phyloP scores from a whole-genome alignment of 2,329 filamentous ascomycete species.

The Eutypa lata region DNA sequence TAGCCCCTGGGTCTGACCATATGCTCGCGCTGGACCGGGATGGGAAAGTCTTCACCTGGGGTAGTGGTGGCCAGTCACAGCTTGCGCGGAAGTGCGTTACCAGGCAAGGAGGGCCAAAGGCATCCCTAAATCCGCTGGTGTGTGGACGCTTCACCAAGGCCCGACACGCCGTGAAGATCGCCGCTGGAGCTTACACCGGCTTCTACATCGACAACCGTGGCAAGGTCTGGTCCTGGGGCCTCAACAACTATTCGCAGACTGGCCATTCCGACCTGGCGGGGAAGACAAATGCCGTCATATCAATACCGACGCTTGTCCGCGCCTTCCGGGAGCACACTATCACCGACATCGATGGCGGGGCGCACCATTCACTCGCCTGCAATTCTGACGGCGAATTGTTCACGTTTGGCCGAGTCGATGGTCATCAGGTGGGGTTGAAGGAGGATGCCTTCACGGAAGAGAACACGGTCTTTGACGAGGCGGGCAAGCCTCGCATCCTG shows the following conservation, averaged over 20 bases:
- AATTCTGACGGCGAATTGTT: slow-evolving; percentile 40
- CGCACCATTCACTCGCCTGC: slow-evolving; percentile 60
- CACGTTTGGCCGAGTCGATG: slow-evolving; percentile 46
- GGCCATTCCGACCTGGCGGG: slow-evolving; percentile 61
- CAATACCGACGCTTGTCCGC: slow-evolving; percentile 66
- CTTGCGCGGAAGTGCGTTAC: slow-evolving; percentile 61
- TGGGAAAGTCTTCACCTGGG: slow-evolving; percentile 70
- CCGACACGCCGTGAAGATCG: slow-evolving; percentile 48
- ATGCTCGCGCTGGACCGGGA: slow-evolving; percentile 65
- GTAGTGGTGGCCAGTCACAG: slow-evolving; percentile 73
- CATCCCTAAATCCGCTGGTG: slow-evolving; percentile 38
- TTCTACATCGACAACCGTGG: slow-evolving; percentile 68
- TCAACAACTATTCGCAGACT: slow-evolving; percentile 71
- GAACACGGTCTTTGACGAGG: slow-evolving; percentile 61
- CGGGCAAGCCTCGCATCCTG: slow-evolving; percentile 68
- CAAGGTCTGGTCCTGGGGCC: slow-evolving; percentile 66
- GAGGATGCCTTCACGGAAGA: slow-evolving; percentile 53
- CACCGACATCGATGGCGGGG: slow-evolving; percentile 65
- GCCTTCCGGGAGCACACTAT: slow-evolving; percentile 64
- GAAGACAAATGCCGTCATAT: slow-evolving; percentile 67
- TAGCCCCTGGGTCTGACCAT: slow-evolving; percentile 69
- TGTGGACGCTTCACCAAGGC: slow-evolving; percentile 41
- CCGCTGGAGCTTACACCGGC: slow-evolving; percentile 67
- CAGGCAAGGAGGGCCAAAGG: slow-evolving; percentile 20
- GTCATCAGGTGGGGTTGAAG: slow-evolving; percentile 54